Percentiles rank a stretch among this genome's conserved stretches.
These are phyloP conservation scores for Podospora australis DNA, from an alignment of 495 filamentous ascomycete genomes.

Conservation along the genomic window DNA sequence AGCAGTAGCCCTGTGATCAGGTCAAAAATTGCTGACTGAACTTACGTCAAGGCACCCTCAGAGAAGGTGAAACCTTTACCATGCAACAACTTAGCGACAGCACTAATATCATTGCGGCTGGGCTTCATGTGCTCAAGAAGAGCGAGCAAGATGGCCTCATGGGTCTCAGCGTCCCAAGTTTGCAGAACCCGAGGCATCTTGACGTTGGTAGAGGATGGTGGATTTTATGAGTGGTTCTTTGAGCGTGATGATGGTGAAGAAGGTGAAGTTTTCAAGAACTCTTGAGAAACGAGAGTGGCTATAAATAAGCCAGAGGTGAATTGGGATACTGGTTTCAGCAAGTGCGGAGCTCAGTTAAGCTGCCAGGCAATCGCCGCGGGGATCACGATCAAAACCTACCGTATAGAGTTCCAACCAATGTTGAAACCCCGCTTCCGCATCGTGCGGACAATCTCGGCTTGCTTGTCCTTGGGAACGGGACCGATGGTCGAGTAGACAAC, in stretches of 20 bases:
- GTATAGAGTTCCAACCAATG: conserved; percentile 32
- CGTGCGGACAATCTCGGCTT: conserved; percentile 17
- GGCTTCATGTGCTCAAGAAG: conserved; percentile 18
- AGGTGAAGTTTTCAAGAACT: background rate
- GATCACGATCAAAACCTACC: too few species aligned
- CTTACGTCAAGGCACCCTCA: conserved; percentile 28
- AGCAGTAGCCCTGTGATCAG: too few species aligned
- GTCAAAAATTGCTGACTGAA: too few species aligned
- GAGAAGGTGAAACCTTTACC: conserved; percentile 22
- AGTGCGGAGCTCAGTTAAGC: too few species aligned
- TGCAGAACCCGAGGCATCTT: conserved; percentile 6
- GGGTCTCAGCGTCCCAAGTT: conserved; percentile 19
- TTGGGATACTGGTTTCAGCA: too few species aligned
- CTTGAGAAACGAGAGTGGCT: background rate
- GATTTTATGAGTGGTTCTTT: background rate
- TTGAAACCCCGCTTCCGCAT: conserved; percentile 20
- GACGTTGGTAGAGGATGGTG: background rate
- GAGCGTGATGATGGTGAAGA: background rate
- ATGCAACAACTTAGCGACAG: conserved; percentile 10
- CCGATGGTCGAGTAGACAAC: conserved; percentile 13
- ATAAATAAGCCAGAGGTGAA: background rate
- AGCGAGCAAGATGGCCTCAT: conserved; percentile 21
- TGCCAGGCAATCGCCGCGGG: too few species aligned
- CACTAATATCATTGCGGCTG: conserved; percentile 10
- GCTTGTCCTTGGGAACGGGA: conserved; percentile 24